Evolutionary conservation across 805 yeast genomes (phyloP).

Genomic region (Huiozyma sinensis): DNA sequence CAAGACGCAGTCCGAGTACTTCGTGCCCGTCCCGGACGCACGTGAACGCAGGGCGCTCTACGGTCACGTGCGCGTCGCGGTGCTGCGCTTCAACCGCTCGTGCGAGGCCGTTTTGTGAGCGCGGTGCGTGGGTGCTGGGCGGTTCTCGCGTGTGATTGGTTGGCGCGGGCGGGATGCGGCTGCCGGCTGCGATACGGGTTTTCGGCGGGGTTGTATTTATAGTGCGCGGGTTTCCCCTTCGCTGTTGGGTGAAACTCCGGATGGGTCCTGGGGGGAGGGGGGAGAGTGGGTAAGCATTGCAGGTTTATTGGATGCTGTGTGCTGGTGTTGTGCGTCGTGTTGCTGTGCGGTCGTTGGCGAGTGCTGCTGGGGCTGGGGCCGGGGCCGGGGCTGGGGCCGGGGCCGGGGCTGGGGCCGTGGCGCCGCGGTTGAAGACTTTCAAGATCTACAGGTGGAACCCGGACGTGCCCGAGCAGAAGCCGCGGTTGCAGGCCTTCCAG

Average conservation of each 20-base stretch:
- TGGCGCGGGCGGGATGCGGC: not conserved
- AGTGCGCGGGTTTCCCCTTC: not conserved
- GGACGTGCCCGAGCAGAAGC: conserved; percentile 88
- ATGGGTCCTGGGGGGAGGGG: not conserved
- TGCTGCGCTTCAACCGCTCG: conserved; percentile 61
- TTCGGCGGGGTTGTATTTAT: not conserved
- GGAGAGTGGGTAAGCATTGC: not conserved
- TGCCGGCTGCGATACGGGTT: not conserved
- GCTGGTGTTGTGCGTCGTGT: not conserved
- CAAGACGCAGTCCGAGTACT: conserved; percentile 51
- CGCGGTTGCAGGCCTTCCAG: conserved; percentile 70
- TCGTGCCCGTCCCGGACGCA: conserved; percentile 69
- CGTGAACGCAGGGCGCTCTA: conserved; percentile 56
- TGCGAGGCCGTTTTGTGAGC: conserved; percentile 39
- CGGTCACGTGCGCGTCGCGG: conserved; percentile 68
- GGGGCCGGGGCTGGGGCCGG: conserved; percentile 22
- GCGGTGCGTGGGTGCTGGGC: not conserved
- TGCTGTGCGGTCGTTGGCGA: not conserved
- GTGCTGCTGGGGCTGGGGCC: conserved; percentile 2
- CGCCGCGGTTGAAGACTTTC: conserved; percentile 65
- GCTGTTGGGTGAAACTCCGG: not conserved
- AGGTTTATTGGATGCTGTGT: not conserved
- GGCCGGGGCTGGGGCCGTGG: conserved; percentile 29
- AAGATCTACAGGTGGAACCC: conserved; percentile 98
- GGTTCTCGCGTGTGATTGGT: too few species aligned